Percentiles rank a stretch among this genome's conserved stretches.
phyloP scores from a whole-genome alignment of 73 alveolate species.

The Durusdinium trenchii region DNA sequence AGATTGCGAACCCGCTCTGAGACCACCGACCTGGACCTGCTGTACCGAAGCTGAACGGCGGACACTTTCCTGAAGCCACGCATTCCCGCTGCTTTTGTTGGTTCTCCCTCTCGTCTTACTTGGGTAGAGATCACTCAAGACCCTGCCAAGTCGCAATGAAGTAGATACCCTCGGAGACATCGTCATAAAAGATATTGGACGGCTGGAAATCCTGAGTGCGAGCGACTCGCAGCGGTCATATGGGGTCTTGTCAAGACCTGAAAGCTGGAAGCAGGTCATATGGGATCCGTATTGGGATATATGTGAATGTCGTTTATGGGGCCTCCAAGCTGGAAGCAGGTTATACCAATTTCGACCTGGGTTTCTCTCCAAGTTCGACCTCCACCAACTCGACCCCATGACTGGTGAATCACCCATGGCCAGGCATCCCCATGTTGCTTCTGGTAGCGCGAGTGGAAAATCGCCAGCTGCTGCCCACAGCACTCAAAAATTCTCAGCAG shows the following conservation, averaged over 20 bases:
- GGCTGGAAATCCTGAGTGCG: constrained; percentile 79
- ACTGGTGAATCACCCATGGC: background rate
- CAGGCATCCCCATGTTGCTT: constrained; percentile 87
- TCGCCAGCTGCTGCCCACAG: constrained; percentile 45
- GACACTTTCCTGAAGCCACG: background rate
- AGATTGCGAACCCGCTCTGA: no score
- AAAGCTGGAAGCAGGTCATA: no score
- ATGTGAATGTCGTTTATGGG: background rate
- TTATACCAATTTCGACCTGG: background rate
- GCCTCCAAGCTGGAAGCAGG: background rate
- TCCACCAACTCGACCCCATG: background rate
- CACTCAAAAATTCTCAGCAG: constrained; percentile 11
- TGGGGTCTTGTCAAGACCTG: no score
- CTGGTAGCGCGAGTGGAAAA: constrained; percentile 62
- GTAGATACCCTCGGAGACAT: constrained; percentile 14
- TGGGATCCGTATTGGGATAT: no score
- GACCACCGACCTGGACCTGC: background rate
- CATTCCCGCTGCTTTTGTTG: no score
- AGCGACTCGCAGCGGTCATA: background rate
- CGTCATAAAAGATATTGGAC: constrained; percentile 73
- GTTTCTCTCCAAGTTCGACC: background rate
- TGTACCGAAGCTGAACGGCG: background rate
- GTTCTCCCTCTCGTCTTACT: no score
- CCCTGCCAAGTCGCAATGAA: constrained; percentile 24
- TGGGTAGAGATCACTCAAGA: no score